Evolutionary conservation across 306 rosid genomes (phyloP), one percentile per base, ranked within the genome.

Genomic region (Cucumis melo): DNA sequence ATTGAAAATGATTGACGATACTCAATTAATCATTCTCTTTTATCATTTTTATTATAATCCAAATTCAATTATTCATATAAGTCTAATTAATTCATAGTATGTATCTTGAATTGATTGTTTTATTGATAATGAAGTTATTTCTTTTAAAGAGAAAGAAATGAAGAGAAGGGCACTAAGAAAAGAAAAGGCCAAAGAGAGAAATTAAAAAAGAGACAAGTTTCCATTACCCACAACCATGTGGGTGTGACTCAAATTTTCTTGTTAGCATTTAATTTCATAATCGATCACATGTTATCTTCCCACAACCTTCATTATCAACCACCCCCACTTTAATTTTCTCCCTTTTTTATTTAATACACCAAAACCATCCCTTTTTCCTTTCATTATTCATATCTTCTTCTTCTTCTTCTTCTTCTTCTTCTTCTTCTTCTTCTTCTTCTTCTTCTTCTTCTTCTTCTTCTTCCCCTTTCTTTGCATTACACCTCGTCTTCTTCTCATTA

Each of bases 191-290:
- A 41, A 68, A 20, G 51, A 42, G n/a, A 7, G 10, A 44, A 2
- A 44, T 20, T 44, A 23, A 24, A 70, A 70, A 70, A 13, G 56
- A 70, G 54, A 67, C 19, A 67, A 32, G 13, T 7, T 23, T 72
- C 76, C 60, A 50, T 50, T 72, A 48, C 59, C 16, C 76, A 48
- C 42, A 72, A 50, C 44, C 76, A 72, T 72, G 76, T 72, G 76
- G 75, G 60, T 72, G 38, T 50, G 60, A 72, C 41, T 72, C 76
- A 27, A 72, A 8, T 50, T 72, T 50, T n/a, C 13, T 1, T 71
- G 36, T 48, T 72, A 16, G 20, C 42, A 72, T 72, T 72, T 15
- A 72, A 46, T 48, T 72, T 50, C 60, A 50, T 72, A 50, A 1
- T n/a, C n/a, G n/a, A n/a, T 72, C 76, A 50, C 76, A 48, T 72